A percentile compares a stretch with the other conserved stretches of the same genome.
Evolutionary conservation across 495 filamentous ascomycete genomes (phyloP).

Genomic region (Aspergillus kassunensis): DNA sequence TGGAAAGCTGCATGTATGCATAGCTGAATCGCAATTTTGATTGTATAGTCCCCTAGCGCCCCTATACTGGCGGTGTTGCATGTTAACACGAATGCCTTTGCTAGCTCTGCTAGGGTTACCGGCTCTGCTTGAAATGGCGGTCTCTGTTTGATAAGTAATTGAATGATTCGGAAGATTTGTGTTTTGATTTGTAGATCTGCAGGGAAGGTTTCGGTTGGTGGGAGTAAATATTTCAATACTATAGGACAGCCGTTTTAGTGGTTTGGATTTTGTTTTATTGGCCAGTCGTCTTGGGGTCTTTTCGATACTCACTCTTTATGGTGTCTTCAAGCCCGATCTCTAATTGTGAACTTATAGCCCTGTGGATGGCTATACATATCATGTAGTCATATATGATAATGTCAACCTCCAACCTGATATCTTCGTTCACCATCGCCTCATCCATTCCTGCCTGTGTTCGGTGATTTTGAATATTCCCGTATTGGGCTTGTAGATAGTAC

Average conservation of each 20-base stretch:
- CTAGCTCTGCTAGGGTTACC: background rate
- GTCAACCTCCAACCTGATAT: conserved; percentile 41
- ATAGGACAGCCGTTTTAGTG: background rate
- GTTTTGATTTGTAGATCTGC: background rate
- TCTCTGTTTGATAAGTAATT: background rate
- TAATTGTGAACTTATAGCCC: conserved; percentile 19
- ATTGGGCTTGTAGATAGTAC: background rate
- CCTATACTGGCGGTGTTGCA: background rate
- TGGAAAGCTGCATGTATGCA: background rate
- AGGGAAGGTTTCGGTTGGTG: background rate
- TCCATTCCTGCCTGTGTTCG: conserved; percentile 10
- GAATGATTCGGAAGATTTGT: background rate
- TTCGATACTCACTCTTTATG: conserved; percentile 20
- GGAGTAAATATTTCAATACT: conserved; percentile 8
- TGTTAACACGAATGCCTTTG: background rate
- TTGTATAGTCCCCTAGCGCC: background rate
- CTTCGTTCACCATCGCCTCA: conserved; percentile 12
- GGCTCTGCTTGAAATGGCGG: conserved; percentile 19
- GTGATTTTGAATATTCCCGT: background rate
- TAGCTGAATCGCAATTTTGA: background rate
- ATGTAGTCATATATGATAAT: conserved; percentile 54
- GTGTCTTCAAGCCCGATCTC: conserved; percentile 23
- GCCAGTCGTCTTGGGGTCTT: too few species aligned
- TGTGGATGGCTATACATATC: conserved; percentile 37
- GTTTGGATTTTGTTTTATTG: background rate